Percentiles rank a stretch among this genome's conserved stretches.
Evolutionary conservation across 805 yeast genomes (phyloP).

Genomic region (Cephaloascus albidus): DNA sequence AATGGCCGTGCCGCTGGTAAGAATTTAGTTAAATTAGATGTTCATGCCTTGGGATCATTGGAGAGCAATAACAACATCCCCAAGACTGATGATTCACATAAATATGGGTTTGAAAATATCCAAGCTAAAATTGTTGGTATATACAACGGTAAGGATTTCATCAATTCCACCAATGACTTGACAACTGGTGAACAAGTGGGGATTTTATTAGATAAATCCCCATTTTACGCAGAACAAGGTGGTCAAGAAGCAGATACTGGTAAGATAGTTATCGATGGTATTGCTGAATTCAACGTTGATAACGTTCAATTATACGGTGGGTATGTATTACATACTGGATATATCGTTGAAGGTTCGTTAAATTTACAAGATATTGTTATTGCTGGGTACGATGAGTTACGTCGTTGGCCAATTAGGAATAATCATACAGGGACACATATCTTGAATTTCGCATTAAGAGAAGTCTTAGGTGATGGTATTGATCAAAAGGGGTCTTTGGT

Average conservation of each 20-base stretch:
- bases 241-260: conserved; percentile 98
- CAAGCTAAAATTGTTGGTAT: conserved; percentile 65
- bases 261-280: conserved; percentile 80
- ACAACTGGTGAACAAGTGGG: conserved; percentile 50
- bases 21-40: conserved; percentile 72
- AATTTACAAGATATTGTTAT: conserved; percentile 62
- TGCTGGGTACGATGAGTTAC: conserved; percentile 83
- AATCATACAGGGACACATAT: conserved; percentile 99
- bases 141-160: conserved; percentile 57
- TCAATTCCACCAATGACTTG: conserved; percentile 26
- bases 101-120: conserved; percentile 66
- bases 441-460: conserved; percentile 80
- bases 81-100: conserved; percentile 75
- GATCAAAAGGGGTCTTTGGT: conserved; percentile 97
- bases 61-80: conserved; percentile 50
- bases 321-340: conserved; percentile 92
- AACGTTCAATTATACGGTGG: conserved; percentile 93
- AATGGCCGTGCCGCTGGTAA: conserved; percentile 53
- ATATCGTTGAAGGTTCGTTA: conserved; percentile 65
- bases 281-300: conserved; percentile 78
- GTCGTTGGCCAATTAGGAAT: conserved; percentile 94
- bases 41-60: conserved; percentile 75
- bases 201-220: conserved; percentile 77
- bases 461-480: conserved; percentile 76
- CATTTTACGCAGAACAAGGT: conserved; percentile 98